Conservation (phyloP, 768 basidiomycete genomes). For the Infundibulicybe gibba region DNA sequence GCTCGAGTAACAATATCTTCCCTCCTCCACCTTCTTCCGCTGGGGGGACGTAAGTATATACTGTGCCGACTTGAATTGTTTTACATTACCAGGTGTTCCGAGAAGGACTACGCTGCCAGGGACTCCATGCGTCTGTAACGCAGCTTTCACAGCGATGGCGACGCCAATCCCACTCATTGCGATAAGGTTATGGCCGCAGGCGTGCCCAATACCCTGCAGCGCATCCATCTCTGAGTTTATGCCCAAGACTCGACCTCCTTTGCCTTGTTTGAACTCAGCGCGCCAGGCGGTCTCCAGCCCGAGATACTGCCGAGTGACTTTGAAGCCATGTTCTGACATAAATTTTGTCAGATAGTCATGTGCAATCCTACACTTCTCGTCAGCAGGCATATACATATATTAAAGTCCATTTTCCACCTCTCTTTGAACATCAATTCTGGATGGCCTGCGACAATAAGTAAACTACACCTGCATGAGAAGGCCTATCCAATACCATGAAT, state of each 20-base stretch:
- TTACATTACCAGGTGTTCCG: slow-evolving; percentile 63
- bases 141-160: slow-evolving; percentile 70
- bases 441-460: slow-evolving; percentile 37
- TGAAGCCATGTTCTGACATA: slow-evolving; percentile 66
- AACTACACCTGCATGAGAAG: background rate
- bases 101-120: slow-evolving; percentile 69
- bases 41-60: slow-evolving; percentile 20
- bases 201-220: slow-evolving; percentile 54
- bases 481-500: slow-evolving; percentile 54
- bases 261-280: slow-evolving; percentile 62
- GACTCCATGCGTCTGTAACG: slow-evolving; percentile 57
- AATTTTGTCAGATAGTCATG: slow-evolving; percentile 67
- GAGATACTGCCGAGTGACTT: slow-evolving; percentile 67
- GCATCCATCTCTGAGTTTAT: slow-evolving; percentile 83
- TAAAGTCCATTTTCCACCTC: slow-evolving; percentile 33
- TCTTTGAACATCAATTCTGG: slow-evolving; percentile 70
- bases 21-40: slow-evolving; percentile 81
- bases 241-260: slow-evolving; percentile 63
- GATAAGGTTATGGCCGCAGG: slow-evolving; percentile 83
- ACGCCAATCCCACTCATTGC: slow-evolving; percentile 74
- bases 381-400: slow-evolving; percentile 7
- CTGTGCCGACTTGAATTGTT: background rate
- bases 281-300: slow-evolving; percentile 75
- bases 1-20: slow-evolving; percentile 69
- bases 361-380: slow-evolving; percentile 47